Conservation (phyloP, 441 rosid species). For the Pelargonium citronellum region DNA sequence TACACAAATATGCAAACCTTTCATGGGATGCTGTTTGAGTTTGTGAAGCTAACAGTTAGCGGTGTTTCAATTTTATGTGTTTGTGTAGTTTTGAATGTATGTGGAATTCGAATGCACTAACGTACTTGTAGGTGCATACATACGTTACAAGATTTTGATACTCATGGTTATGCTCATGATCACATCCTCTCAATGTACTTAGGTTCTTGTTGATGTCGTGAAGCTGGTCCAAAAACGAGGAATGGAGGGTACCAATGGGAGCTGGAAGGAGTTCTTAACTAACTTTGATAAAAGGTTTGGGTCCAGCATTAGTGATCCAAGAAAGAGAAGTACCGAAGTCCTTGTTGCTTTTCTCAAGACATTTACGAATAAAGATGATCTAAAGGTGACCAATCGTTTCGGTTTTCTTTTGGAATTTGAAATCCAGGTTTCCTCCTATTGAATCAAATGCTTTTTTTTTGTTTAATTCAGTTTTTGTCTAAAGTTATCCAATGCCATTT, state of each 20-base stretch:
- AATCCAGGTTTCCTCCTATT: background rate
- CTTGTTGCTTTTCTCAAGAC: conserved; percentile 61
- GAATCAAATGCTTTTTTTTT: background rate
- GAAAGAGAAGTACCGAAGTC: conserved; percentile 45
- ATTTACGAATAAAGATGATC: conserved; percentile 39
- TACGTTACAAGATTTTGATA: background rate
- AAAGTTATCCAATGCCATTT: conserved; percentile 36
- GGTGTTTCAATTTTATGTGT: background rate
- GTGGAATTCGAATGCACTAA: background rate
- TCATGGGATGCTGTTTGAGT: no score
- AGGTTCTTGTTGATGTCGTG: conserved; percentile 72
- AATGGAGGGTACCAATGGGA: conserved; percentile 50
- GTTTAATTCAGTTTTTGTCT: conserved; percentile 43
- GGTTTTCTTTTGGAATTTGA: background rate
- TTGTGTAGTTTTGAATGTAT: background rate
- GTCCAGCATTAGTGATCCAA: conserved; percentile 65
- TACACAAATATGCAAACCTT: no score
- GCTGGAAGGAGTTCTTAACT: conserved; percentile 73
- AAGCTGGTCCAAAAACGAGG: conserved; percentile 61
- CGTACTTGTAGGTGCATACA: no score
- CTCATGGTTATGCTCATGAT: background rate
- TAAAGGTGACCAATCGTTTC: conserved; percentile 34
- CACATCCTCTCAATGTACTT: background rate
- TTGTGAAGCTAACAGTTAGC: background rate
- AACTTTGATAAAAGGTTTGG: conserved; percentile 50